phyloP scores from a whole-genome alignment of 306 rosid species.

The Rosa persica region DNA sequence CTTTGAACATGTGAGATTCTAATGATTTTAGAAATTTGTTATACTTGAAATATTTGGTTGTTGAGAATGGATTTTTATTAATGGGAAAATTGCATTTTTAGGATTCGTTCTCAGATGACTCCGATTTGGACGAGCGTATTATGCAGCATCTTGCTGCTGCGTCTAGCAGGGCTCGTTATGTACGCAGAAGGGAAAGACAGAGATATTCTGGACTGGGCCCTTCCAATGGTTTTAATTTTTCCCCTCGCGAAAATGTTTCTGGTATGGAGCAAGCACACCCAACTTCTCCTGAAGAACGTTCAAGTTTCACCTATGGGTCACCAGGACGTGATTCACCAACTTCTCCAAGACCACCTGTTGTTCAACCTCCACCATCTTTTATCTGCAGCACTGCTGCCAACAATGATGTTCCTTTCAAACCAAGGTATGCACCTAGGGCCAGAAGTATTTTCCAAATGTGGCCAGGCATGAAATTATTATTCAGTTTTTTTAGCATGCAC shows the following conservation, averaged over 20 bases:
- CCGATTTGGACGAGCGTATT: constrained; percentile 64
- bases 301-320: constrained; percentile 19
- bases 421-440: constrained; percentile 43
- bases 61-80: constrained; percentile 3
- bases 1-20: constrained; percentile 50
- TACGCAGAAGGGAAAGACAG: constrained; percentile 55
- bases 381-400: constrained; percentile 32
- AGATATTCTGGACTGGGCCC: constrained; percentile 61
- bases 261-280: constrained; percentile 32
- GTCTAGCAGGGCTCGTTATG: constrained; percentile 53
- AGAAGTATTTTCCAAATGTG: neutral
- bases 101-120: constrained; percentile 73
- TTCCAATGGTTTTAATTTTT: constrained; percentile 40
- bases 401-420: constrained; percentile 35
- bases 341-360: constrained; percentile 32
- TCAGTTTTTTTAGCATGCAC: neutral
- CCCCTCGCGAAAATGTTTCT: constrained; percentile 37
- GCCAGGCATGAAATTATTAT: neutral
- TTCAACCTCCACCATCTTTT: constrained; percentile 35
- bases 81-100: constrained; percentile 33
- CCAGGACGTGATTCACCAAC: constrained; percentile 40
- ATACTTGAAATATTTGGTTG: constrained; percentile 10
- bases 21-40: neutral
- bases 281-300: constrained; percentile 34
- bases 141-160: constrained; percentile 77